Base-by-base conservation (phyloP, 1,284 basidiomycete genomes). In the Ustilago tritici region DNA sequence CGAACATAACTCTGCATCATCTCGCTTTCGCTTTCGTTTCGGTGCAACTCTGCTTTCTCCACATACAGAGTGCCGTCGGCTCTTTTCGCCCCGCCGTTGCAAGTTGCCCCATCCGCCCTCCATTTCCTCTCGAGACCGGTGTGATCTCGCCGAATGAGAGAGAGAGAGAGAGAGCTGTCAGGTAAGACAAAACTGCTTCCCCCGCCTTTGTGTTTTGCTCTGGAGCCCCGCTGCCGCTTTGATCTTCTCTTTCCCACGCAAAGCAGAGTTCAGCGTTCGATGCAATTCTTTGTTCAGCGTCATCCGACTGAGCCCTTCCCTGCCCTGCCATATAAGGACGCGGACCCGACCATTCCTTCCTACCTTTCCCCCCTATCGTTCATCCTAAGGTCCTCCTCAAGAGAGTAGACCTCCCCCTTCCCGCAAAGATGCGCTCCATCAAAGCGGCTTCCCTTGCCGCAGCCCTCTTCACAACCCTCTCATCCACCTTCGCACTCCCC, bases 371-470 rank as follows among this genome's bases (percentile, higher is more conserved):
- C n/a, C 19, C 35, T 7, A 58, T 31, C 56, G 23, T 35, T 12
- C 40, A n/a, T 10, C 17, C n/a, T 10, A 43, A 28, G n/a, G 14
- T 38, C 50, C 5, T 46, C 35, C 49, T 17, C 56, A 53, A 56
- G 43, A 57, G 56, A 36, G 46, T 55, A n/a, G 56, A 28, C 23
- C 23, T 28, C 2, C 49, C 19, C 19, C 19, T n/a, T 34, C 17
- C 23, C 40, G 9, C 38, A 61, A 66, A 56, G 28, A 76, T 76
- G 68, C 67, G 67, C 54, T 49, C 47, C 61, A 38, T 64, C 60
- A 70, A 58, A 61, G 64, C 65, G 56, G 72, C 66, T 56, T 61
- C 63, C 8, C 34, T 69, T 38, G 36, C 70, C 28, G 60, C 66
- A 35, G 71, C 64, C 11, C 49, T 76, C 36, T 56, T 61, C 32